Base-by-base conservation (phyloP, 2,329 filamentous ascomycete species). In the Venturiaceae sp. region DNA sequence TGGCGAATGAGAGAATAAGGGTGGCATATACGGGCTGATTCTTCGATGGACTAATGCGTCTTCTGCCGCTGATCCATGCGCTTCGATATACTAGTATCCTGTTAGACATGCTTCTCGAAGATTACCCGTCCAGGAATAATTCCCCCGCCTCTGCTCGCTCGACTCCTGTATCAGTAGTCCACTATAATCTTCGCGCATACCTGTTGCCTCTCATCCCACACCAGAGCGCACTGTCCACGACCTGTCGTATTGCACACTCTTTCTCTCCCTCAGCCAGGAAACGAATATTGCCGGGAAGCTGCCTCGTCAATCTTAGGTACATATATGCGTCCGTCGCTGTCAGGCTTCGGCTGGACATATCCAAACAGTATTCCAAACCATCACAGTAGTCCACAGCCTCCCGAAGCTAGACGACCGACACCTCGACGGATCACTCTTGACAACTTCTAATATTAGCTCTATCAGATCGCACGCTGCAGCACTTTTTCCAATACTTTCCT, bases 371-470 rank as follows among this genome's bases (percentile, higher is more conserved):
- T n/a, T n/a, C n/a, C n/a, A n/a, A n/a, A n/a, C n/a, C n/a, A n/a
- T n/a, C n/a, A n/a, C n/a, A n/a, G n/a, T n/a, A n/a, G n/a, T n/a
- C n/a, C n/a, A n/a, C n/a, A n/a, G n/a, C n/a, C n/a, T n/a, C n/a
- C n/a, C n/a, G 13, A 30, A 16, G 26, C 44, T 50, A 50, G 44
- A 16, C 2, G 44, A n/a, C 44, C 14, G 21, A 46, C 41, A 6
- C n/a, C 41, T 26, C 1, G 41, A 46, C 44, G 11, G 11, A n/a
- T 26, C 30, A 13, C 13, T 30, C 13, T 14, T 7, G 14, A 30
- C 44, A n/a, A n/a, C n/a, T n/a, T 50, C 44, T 50, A 50, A 50
- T 50, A 50, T 50, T 50, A 50, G 44, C 44, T 16, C 44, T 46
- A 8, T 50, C 44, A 26, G 44, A n/a, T 26, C n/a, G 3, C 6